Base-by-base conservation (phyloP, 305 asterid genomes). In the Ajuga reptans region DNA sequence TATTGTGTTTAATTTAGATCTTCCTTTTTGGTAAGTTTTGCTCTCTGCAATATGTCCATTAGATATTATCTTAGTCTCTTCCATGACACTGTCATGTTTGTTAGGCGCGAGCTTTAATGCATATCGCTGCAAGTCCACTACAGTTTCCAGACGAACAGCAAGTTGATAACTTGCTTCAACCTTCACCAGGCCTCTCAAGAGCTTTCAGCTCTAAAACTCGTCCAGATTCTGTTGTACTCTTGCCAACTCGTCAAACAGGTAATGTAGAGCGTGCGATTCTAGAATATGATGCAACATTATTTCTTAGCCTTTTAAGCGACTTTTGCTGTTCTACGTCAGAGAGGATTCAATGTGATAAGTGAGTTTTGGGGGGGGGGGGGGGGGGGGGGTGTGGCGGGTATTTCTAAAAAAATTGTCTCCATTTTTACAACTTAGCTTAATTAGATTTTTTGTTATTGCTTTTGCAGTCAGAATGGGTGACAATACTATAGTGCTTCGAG, bases 51-150 rank as follows among this genome's bases (percentile, higher is more conserved):
- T 57, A 50, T 17, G 31, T 29, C 24, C 3, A 24, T 31, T 45
- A 17, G 12, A 55, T 46, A 9, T 11, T 37, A 43, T 56, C 21
- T 39, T 18, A 64, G 31, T 57, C 68, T 68, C 55, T 71, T 57
- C 33, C 21, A 18, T 14, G 10, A 51, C 74, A 37, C 73, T 63
- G 62, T 42, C 41, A 29, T 74, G 14, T 73, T 59, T 72, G 56
- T 60, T 61, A 92, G 98, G 98, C 89, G 78, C 87, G 67, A 29
- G 80, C 83, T 42, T 77, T 92, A 63, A 60, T 92, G 93, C 88
- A 86, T 64, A 80, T 88, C 51, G 98, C 98, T 71, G 87, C 96
- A 60, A 86, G 86, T 69, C 91, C 94, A 53, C 71, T 75, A 66
- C 80, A 75, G 68, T 78, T 81, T 72, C 84, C 87, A 62, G 86